A percentile compares a stretch with the other conserved stretches of the same genome.
phyloP scores from a whole-genome alignment of 2,329 filamentous ascomycete species.

The Pseudofabraea citricarpa region DNA sequence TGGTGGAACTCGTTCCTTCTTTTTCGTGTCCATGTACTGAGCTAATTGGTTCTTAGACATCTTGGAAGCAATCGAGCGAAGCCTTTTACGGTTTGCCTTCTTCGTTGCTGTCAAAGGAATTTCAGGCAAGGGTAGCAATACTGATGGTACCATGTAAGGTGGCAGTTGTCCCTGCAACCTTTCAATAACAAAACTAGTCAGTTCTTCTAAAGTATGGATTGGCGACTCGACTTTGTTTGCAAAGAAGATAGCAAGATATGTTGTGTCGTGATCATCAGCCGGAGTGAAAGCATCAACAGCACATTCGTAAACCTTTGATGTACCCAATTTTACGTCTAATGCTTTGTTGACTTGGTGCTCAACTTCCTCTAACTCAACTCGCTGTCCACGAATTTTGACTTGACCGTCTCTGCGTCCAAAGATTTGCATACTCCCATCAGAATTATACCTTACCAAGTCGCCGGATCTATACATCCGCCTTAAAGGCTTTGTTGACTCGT shows the following conservation, averaged over 20 bases:
- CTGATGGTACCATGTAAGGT: neutral
- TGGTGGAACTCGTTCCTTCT: neutral
- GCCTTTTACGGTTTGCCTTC: neutral
- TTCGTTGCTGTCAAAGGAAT: neutral
- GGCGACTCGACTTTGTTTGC: neutral
- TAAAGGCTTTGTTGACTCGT: neutral
- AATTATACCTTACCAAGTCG: neutral
- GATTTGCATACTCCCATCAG: neutral
- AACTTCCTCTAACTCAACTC: neutral
- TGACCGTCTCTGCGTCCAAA: neutral
- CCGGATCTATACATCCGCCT: neutral
- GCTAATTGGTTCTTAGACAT: neutral
- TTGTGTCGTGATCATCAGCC: neutral
- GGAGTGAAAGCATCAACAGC: neutral
- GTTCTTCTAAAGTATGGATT: neutral
- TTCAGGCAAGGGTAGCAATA: neutral
- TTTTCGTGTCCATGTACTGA: neutral
- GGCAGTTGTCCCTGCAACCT: neutral
- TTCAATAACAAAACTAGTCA: neutral
- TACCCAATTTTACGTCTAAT: neutral
- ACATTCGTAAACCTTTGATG: neutral
- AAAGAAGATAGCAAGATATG: neutral
- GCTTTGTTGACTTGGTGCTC: neutral
- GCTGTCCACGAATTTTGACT: neutral
- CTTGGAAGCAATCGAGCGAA: neutral